Conservation (phyloP, 2,329 filamentous ascomycete genomes). For the Helicocarpus griseus region DNA sequence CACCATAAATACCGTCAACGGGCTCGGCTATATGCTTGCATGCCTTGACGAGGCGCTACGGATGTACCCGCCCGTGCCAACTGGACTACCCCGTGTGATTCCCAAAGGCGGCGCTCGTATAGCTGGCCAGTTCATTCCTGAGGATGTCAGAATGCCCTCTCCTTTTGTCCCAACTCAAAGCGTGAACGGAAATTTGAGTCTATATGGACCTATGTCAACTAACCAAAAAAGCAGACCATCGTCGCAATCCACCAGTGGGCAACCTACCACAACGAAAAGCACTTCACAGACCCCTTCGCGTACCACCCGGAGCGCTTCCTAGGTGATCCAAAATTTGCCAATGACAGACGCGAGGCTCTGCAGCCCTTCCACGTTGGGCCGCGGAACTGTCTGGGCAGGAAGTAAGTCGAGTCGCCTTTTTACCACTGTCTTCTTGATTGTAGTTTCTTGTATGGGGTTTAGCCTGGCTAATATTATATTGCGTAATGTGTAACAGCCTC, state of each 20-base stretch:
- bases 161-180: not conserved
- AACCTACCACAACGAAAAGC: slow-evolving; percentile 33
- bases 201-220: not conserved
- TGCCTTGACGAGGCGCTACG: slow-evolving; percentile 36
- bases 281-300: slow-evolving; percentile 37
- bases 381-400: slow-evolving; percentile 42
- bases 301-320: slow-evolving; percentile 44
- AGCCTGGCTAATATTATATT: not conserved
- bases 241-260: slow-evolving; percentile 38
- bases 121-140: slow-evolving; percentile 29
- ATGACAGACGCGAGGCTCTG: slow-evolving; percentile 36
- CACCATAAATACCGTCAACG: slow-evolving; percentile 20
- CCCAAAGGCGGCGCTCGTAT: slow-evolving; percentile 20
- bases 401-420: slow-evolving; percentile 26
- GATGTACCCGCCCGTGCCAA: slow-evolving; percentile 28
- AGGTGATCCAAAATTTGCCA: slow-evolving; percentile 20
- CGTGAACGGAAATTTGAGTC: no score
- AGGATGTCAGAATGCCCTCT: slow-evolving; percentile 7
- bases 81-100: slow-evolving; percentile 16
- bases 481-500: slow-evolving; percentile 25
- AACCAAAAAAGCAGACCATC: slow-evolving; percentile 24
- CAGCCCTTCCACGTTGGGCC: slow-evolving; percentile 43
- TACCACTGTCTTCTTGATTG: no score
- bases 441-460: no score
- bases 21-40: slow-evolving; percentile 33